These are phyloP conservation scores for Fusarium scirpi DNA, from an alignment of 2,329 filamentous ascomycete genomes.

Conservation along the genomic window DNA sequence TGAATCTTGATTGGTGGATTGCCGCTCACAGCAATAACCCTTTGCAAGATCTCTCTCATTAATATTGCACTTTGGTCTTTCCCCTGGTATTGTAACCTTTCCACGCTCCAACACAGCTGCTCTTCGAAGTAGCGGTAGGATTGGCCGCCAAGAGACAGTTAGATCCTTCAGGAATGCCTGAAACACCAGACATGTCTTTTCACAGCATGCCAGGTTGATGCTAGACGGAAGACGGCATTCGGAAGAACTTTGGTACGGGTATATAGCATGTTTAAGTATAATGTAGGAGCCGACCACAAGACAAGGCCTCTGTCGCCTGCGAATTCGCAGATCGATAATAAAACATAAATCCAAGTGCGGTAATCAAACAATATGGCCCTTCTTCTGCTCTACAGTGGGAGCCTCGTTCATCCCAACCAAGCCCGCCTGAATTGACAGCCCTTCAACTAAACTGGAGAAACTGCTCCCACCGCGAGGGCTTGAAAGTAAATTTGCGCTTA, in stretches of 20 bases:
- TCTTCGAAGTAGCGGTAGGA: background rate
- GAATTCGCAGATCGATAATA: fast-evolving
- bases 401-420: background rate
- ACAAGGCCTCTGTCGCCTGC: too few relatives aligned
- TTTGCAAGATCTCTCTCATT: background rate
- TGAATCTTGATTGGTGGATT: background rate
- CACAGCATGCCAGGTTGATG: background rate
- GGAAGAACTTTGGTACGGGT: background rate
- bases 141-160: background rate
- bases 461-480: background rate
- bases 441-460: background rate
- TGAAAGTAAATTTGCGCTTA: background rate
- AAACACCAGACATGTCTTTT: background rate
- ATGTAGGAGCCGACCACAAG: too few relatives aligned
- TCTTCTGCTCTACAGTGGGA: too few relatives aligned
- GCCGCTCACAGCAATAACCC: background rate
- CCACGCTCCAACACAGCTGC: background rate
- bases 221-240: fast-evolving
- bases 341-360: background rate
- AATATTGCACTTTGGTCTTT: background rate
- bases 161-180: background rate
- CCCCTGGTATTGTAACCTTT: background rate
- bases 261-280: background rate
- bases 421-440: background rate
- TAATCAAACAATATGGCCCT: too few relatives aligned